Percentiles rank a stretch among this genome's conserved stretches.
Evolutionary conservation across 306 rosid species (phyloP).

Genomic region (Astragalus glycyphyllos): DNA sequence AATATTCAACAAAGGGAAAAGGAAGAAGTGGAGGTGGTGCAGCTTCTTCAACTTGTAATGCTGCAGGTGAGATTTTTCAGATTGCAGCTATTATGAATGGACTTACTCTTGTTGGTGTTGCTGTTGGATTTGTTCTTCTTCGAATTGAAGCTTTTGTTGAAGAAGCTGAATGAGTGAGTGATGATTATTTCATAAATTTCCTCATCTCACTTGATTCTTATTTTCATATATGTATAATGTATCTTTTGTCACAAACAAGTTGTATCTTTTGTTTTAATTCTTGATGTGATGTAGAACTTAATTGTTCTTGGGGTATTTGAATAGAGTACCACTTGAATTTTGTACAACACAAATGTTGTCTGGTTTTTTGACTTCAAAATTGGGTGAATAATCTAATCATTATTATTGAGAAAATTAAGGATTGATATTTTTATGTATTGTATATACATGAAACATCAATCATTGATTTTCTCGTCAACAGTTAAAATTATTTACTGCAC

Average conservation of each 20-base stretch:
- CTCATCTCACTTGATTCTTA: neutral
- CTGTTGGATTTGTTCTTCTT: slow-evolving; percentile 88
- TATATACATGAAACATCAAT: too few relatives aligned
- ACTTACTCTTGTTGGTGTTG: slow-evolving; percentile 77
- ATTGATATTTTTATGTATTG: too few relatives aligned
- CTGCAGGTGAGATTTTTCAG: slow-evolving; percentile 80
- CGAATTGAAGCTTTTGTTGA: slow-evolving; percentile 76
- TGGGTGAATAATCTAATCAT: too few relatives aligned
- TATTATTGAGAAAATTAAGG: too few relatives aligned
- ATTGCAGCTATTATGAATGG: slow-evolving; percentile 77
- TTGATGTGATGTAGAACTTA: slow-evolving; percentile 45
- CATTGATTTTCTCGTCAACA: too few relatives aligned
- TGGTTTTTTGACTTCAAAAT: slow-evolving; percentile 11
- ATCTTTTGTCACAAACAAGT: slow-evolving; percentile 20
- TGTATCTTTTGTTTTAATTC: slow-evolving; percentile 42
- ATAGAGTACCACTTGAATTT: slow-evolving; percentile 28
- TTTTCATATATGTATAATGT: slow-evolving; percentile 16
- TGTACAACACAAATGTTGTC: slow-evolving; percentile 31
- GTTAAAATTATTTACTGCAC: too few relatives aligned
- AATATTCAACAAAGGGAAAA: slow-evolving; percentile 51
- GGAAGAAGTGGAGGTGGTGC: slow-evolving; percentile 56
- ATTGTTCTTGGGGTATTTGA: slow-evolving; percentile 30
- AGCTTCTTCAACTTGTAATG: slow-evolving; percentile 67
- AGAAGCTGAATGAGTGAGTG: slow-evolving; percentile 60
- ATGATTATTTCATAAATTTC: slow-evolving; percentile 33